A percentile compares a stretch with the other conserved stretches of the same genome.
phyloP scores from a whole-genome alignment of 148 eudicot species.

The Oxyria digyna region DNA sequence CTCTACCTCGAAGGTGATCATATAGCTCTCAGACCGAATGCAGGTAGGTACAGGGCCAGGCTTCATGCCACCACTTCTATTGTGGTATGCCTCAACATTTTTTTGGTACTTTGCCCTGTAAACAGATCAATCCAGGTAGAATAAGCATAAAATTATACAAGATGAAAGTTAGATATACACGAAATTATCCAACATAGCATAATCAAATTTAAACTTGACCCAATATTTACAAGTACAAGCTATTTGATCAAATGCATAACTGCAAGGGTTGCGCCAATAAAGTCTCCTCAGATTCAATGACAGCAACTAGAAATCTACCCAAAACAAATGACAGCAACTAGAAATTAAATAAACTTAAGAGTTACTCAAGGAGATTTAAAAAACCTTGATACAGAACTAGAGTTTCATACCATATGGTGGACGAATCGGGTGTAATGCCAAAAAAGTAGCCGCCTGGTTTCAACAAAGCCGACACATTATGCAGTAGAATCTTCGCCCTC shows the following conservation, averaged over 20 bases:
- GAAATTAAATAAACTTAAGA: neutral
- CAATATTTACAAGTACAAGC: neutral
- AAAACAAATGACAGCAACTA: neutral
- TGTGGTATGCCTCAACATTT: slow-evolving; percentile 93
- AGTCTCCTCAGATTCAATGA: neutral
- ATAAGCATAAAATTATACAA: neutral
- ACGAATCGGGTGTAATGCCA: slow-evolving; percentile 96
- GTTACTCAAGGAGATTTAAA: neutral
- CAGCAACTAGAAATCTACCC: neutral
- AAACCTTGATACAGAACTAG: neutral
- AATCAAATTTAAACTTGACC: neutral
- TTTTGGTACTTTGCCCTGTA: slow-evolving; percentile 96
- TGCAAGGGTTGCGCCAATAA: neutral
- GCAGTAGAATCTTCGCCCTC: slow-evolving; percentile 64
- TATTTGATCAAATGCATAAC: neutral
- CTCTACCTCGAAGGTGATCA: slow-evolving; percentile 95
- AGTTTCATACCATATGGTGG: slow-evolving; percentile 86
- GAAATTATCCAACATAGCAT: neutral
- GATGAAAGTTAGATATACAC: neutral
- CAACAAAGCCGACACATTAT: slow-evolving; percentile 75
- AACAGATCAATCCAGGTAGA: neutral
- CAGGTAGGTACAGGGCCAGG: slow-evolving; percentile 77
- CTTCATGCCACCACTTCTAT: slow-evolving; percentile 70
- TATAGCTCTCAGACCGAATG: slow-evolving; percentile 92
- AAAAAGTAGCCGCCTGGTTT: slow-evolving; percentile 97